These are phyloP conservation scores for Talinum fruticosum DNA, from an alignment of 148 eudicot species.

Conservation along the genomic window DNA sequence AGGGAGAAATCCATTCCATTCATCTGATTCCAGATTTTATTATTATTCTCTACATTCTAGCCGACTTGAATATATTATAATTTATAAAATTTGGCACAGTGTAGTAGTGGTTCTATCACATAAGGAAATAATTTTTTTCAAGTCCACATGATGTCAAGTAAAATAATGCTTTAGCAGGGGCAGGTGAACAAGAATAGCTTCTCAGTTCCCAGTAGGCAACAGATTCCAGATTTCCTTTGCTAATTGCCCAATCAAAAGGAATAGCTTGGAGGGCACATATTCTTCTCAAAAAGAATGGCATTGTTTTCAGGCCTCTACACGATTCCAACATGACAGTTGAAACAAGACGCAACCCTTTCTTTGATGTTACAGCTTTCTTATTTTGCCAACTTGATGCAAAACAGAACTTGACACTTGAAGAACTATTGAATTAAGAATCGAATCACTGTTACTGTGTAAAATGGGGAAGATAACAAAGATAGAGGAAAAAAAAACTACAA, in stretches of 20 bases:
- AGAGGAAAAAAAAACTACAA: not conserved
- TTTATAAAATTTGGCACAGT: no score
- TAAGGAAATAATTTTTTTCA: not conserved
- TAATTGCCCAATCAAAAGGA: not conserved
- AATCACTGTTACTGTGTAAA: not conserved
- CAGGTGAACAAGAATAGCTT: not conserved
- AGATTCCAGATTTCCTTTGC: not conserved
- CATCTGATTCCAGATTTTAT: no score
- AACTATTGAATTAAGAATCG: not conserved
- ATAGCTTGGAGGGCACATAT: not conserved
- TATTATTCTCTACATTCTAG: no score
- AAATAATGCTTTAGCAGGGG: not conserved
- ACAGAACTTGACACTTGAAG: not conserved
- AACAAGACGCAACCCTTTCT: not conserved
- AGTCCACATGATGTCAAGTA: not conserved
- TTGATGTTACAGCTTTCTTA: constrained; percentile 7
- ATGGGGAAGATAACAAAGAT: not conserved
- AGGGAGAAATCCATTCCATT: no score
- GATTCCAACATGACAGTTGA: no score
- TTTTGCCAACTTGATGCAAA: not conserved
- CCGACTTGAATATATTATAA: no score
- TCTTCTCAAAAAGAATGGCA: not conserved
- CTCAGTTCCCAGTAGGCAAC: not conserved
- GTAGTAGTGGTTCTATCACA: not conserved
- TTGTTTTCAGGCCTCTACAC: not conserved